A percentile compares a stretch with the other conserved stretches of the same genome.
These are phyloP conservation scores for Trypanosoma melophagium DNA, from an alignment of 208 protist genomes.

Conservation along the genomic window DNA sequence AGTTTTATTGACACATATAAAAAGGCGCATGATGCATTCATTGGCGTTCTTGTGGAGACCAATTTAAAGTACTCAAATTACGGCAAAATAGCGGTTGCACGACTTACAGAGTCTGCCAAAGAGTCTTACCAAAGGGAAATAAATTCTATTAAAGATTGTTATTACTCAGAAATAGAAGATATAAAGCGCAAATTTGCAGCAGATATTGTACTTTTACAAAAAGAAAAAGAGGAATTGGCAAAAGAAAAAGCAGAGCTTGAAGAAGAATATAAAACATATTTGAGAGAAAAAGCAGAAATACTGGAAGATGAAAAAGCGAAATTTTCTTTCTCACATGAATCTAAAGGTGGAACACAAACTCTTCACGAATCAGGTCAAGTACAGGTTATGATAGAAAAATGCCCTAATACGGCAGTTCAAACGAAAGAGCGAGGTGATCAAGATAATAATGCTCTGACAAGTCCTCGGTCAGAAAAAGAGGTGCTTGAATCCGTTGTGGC, in stretches of 20 bases:
- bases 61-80: constrained; percentile 3
- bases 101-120: constrained; percentile 5
- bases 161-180: constrained; percentile 13
- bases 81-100: background rate
- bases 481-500: constrained; percentile 15
- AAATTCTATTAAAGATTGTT: constrained; percentile 14
- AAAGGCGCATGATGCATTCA: constrained; percentile 15
- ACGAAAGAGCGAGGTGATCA: background rate
- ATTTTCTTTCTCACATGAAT: background rate
- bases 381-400: background rate
- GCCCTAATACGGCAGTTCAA: background rate
- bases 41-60: background rate
- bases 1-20: constrained; percentile 22
- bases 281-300: background rate
- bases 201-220: constrained; percentile 1
- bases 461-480: constrained; percentile 19
- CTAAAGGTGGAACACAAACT: background rate
- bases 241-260: constrained; percentile 6
- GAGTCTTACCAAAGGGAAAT: constrained; percentile 15
- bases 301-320: background rate
- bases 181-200: constrained; percentile 14
- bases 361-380: background rate
- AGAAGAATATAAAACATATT: background rate
- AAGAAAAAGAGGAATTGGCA: background rate
- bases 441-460: constrained; percentile 6